These are phyloP conservation scores for Podospora australis DNA, from an alignment of 495 filamentous ascomycete species.

Conservation along the genomic window DNA sequence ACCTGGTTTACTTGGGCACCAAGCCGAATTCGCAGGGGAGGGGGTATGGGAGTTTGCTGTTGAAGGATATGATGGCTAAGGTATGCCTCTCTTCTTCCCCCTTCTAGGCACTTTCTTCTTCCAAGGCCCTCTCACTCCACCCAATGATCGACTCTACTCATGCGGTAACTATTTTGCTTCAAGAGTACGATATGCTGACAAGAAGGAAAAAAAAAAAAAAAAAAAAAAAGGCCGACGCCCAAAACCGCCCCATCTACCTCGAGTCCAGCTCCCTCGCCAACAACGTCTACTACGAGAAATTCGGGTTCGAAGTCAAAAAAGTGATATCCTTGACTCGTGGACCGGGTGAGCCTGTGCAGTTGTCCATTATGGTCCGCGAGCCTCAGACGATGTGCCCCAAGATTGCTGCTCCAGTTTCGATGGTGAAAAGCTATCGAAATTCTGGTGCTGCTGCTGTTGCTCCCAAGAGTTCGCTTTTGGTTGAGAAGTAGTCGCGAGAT, in stretches of 20 bases:
- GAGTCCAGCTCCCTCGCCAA: slow-evolving; percentile 66
- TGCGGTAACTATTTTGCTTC: too few relatives aligned
- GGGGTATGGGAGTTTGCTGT: slow-evolving; percentile 61
- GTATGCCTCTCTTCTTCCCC: slow-evolving; percentile 34
- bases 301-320: slow-evolving; percentile 57
- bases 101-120: slow-evolving; percentile 6
- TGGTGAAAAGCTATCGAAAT: too few relatives aligned
- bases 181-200: too few relatives aligned
- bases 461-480: too few relatives aligned
- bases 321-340: slow-evolving; percentile 55
- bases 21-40: slow-evolving; percentile 56
- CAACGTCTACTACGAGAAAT: slow-evolving; percentile 59
- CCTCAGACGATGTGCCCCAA: slow-evolving; percentile 32
- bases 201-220: neutral
- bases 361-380: slow-evolving; percentile 75
- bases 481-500: too few relatives aligned
- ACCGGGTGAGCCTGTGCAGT: slow-evolving; percentile 47
- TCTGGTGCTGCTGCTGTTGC: too few relatives aligned
- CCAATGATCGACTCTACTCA: too few relatives aligned
- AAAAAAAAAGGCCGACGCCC: slow-evolving; percentile 52
- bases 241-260: slow-evolving; percentile 61
- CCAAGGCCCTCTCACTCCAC: neutral
- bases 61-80: slow-evolving; percentile 57
- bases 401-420: too few relatives aligned
- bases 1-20: slow-evolving; percentile 75